These are phyloP conservation scores for Cercophora samala DNA, from an alignment of 495 filamentous ascomycete genomes.

Conservation along the genomic window DNA sequence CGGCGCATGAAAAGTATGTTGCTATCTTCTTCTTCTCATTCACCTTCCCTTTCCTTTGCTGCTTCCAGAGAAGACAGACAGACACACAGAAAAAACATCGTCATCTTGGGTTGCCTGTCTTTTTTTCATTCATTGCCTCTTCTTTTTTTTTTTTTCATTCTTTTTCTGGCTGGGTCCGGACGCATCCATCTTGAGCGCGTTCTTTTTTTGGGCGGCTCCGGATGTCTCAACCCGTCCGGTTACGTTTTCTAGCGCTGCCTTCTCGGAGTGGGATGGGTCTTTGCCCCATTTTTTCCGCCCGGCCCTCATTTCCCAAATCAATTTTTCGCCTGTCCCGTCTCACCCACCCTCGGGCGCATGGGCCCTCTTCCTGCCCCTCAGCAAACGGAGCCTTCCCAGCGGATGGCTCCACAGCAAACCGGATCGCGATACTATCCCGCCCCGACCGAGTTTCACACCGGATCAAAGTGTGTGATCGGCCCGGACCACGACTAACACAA, in stretches of 20 bases:
- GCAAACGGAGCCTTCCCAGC: constrained; percentile 23
- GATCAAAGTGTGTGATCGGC: not conserved
- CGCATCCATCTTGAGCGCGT: constrained; percentile 13
- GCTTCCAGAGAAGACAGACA: not conserved
- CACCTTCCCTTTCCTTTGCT: constrained; percentile 15
- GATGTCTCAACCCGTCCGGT: constrained; percentile 25
- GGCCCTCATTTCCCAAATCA: constrained; percentile 33
- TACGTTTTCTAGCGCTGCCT: constrained; percentile 25
- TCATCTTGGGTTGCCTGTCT: constrained; percentile 15
- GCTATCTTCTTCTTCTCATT: not conserved
- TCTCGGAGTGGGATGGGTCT: constrained; percentile 27
- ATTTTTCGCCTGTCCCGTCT: constrained; percentile 29
- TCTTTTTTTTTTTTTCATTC: constrained; percentile 14
- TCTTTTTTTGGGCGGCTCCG: constrained; percentile 19
- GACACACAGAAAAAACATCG: no score
- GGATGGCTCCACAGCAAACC: constrained; percentile 2
- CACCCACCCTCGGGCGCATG: constrained; percentile 22
- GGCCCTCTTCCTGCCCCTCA: constrained; percentile 11
- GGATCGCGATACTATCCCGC: not conserved
- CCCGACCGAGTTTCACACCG: not conserved
- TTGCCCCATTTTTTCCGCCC: constrained; percentile 35
- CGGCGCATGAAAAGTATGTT: constrained; percentile 48
- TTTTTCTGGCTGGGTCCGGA: not conserved
- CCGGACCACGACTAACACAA: constrained; percentile 18
- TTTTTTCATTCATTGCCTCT: not conserved